Evolutionary conservation across 2,329 filamentous ascomycete species (phyloP), one percentile per base, ranked within the genome.

Genomic region (Arthrobotrys entomopaga): DNA sequence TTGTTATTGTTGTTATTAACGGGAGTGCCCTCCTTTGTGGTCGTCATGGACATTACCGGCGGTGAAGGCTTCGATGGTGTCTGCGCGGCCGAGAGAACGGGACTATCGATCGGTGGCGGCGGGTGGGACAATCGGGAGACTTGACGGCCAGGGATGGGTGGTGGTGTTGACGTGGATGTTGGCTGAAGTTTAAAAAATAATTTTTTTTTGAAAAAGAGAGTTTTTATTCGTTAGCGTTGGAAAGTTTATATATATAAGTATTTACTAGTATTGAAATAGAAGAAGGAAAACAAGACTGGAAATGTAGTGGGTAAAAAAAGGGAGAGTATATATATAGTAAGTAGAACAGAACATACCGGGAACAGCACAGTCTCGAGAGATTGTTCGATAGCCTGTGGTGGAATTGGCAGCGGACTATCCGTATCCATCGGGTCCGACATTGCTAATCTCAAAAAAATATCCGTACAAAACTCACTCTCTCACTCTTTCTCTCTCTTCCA

Each of bases 341-440:
- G 4, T 54, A 38, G 26, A 38, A 7, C 13, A 42, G 6, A 20
- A 53, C 52, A 22, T 63, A 73, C 69, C 15, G 69, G 69, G 43
- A 65, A 73, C 16, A 73, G 60, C 24, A 66, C 69, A 13, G 54
- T 60, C 29, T 73, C 69, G 38, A 73, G 61, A 40, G 69, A 60
- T 43, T 73, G 69, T 38, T 73, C 69, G 53, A 66, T 19, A 15
- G 42, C 43, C 15, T 53, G 69, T 22, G 52, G 48, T 3, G 38
- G 49, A 24, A 26, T 24, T 1, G 29, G 46, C 19, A 22, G 8
- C 16, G 58, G 43, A n/a, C 24, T 40, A 54, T 73, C 69, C 6
- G 61, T 73, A 29, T 73, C 69, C 69, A 73, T 73, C 26, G 60
- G 69, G 38, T 73, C 69, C n/a, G 67, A 49, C 69, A 73, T 73